phyloP scores from a whole-genome alignment of 805 yeast genomes.

The Pichia kluyveri region DNA sequence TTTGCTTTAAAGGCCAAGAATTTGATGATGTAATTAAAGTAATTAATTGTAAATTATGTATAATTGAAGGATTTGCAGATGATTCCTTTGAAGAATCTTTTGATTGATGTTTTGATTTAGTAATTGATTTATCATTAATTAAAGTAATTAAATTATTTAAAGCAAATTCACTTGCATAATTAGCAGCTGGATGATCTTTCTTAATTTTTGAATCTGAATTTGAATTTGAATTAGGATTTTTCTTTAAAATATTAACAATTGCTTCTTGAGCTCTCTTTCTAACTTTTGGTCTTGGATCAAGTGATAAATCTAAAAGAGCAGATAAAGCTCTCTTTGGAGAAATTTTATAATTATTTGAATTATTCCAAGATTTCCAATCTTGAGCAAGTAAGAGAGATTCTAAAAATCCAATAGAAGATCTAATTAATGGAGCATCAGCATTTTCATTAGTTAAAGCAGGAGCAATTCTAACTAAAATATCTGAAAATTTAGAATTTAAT shows the following conservation, averaged over 20 bases:
- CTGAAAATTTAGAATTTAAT: conserved; percentile 65
- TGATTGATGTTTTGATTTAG: conserved; percentile 16
- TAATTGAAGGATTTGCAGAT: conserved; percentile 40
- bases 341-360: conserved; percentile 36
- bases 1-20: conserved; percentile 71
- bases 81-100: conserved; percentile 30
- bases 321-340: conserved; percentile 78
- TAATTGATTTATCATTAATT: conserved; percentile 30
- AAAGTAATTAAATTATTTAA: conserved; percentile 43
- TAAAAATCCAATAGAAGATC: conserved; percentile 78
- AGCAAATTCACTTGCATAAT: conserved; percentile 58
- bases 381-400: conserved; percentile 75
- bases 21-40: conserved; percentile 59
- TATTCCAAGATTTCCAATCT: conserved; percentile 71
- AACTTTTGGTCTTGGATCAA: conserved; percentile 90
- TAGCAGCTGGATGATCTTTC: conserved; percentile 68
- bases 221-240: conserved; percentile 29
- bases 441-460: conserved; percentile 63
- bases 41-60: conserved; percentile 73
- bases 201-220: conserved; percentile 56
- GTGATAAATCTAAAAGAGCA: conserved; percentile 67
- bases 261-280: conserved; percentile 94
- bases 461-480: conserved; percentile 70
- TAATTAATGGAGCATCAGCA: conserved; percentile 71
- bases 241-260: conserved; percentile 47